A percentile compares a stretch with the other conserved stretches of the same genome.
phyloP scores from a whole-genome alignment of 805 yeast species.

The Cyberlindnera lachancei region DNA sequence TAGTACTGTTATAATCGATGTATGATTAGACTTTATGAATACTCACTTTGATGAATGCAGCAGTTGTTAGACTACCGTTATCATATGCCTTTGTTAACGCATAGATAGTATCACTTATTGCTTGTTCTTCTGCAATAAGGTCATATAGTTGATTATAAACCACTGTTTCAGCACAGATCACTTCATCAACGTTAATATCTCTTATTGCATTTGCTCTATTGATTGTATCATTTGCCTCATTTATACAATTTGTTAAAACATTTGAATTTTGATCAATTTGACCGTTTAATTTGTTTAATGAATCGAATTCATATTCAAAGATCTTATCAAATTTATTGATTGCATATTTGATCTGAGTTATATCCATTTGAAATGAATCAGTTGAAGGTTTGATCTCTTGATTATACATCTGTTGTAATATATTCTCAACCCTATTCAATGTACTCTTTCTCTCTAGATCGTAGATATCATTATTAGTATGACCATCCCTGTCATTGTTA shows the following conservation, averaged over 20 bases:
- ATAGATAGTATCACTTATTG: constrained; percentile 62
- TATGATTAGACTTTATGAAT: too few species aligned
- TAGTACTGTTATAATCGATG: too few species aligned
- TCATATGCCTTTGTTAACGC: constrained; percentile 51
- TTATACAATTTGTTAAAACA: constrained; percentile 24
- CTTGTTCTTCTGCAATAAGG: constrained; percentile 56
- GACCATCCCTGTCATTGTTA: not conserved
- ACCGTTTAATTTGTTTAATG: constrained; percentile 20
- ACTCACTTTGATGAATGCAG: constrained; percentile 30
- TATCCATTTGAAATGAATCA: constrained; percentile 16
- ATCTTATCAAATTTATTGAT: constrained; percentile 30
- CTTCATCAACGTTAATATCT: constrained; percentile 33
- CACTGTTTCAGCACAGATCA: constrained; percentile 42
- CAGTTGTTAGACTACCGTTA: constrained; percentile 35
- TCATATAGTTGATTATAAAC: constrained; percentile 57
- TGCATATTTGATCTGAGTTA: constrained; percentile 25
- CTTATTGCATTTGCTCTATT: constrained; percentile 24
- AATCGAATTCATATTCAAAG: constrained; percentile 27
- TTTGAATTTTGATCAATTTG: constrained; percentile 24
- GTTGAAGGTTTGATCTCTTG: constrained; percentile 18
- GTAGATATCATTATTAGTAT: constrained; percentile 1
- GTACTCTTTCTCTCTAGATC: constrained; percentile 7
- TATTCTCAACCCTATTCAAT: constrained; percentile 11
- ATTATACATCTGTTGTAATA: constrained; percentile 19
- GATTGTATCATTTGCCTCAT: constrained; percentile 24